Base-by-base conservation (phyloP, 441 rosid genomes). In the Syzygium syzygioides region DNA sequence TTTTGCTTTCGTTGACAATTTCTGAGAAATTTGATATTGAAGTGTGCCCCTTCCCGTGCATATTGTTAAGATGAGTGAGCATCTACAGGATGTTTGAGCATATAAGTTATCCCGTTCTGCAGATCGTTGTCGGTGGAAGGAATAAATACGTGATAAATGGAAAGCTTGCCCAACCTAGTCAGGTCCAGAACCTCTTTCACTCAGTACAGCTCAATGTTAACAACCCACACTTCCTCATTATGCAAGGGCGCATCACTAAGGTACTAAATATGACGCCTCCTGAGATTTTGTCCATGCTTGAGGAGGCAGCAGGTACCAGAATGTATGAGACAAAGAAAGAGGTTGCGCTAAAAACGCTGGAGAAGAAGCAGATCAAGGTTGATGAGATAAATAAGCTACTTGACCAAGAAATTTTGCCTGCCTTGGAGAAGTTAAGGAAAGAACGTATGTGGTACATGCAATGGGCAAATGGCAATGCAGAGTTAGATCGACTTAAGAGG, bases 221-320 rank as follows among this genome's bases (percentile, higher is more conserved):
- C 89, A 97, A 98, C 89, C 99, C 99, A 1, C 99, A 98, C 91
- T 98, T 98, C 91, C 99, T 98, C 88, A 98, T 98, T 34, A 98
- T 98, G 99, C 99, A 98, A 96, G 99, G 99, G 55, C 96, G 99
- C 54, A 98, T 98, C 89, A 97, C 99, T 52, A 98, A 98, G 94
- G 99, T 98, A 45, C 89, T 98, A 59, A 96, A 97, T 89, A 98
- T 98, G 99, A 98, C 97, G 91, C 99, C 99, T 62, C 99, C 99
- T 1, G 99, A 97, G 95, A 98, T 96, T 56, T 89, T 98, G 71
- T 98, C 99, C 32, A 98, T 98, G 99, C 98, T 98, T n/a, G 99
- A 98, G 92, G 99, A 98, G 95, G 99, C 99, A 89, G 99, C 99
- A 57, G 99, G 99, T 79, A 98, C 99, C n/a, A 95, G 99, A 92